A percentile compares a stretch with the other conserved stretches of the same genome.
phyloP scores from a whole-genome alignment of 2,329 filamentous ascomycete genomes.

The Talaromyces funiculosus region DNA sequence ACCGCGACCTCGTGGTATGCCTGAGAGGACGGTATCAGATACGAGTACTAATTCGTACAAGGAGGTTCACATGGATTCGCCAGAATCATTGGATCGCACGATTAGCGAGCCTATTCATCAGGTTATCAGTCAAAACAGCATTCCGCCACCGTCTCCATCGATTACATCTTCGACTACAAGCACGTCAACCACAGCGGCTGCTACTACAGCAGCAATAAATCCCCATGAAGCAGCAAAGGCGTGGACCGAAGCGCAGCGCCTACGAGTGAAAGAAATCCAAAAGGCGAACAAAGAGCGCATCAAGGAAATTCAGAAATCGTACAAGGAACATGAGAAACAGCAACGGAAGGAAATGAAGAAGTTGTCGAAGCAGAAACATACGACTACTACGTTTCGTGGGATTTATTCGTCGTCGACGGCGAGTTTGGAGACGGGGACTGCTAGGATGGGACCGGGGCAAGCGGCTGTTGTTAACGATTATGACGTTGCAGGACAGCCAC shows the following conservation, averaged over 20 bases:
- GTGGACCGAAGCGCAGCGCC: conserved; percentile 13
- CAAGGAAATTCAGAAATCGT: conserved; percentile 8
- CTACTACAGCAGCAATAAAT: not conserved
- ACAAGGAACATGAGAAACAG: conserved; percentile 14
- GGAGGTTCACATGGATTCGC: not conserved
- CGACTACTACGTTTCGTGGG: not conserved
- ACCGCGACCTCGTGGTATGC: not conserved
- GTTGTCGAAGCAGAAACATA: not conserved
- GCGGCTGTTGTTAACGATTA: not conserved
- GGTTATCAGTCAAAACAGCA: not conserved
- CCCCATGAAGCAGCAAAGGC: conserved; percentile 14
- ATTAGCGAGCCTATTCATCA: not conserved
- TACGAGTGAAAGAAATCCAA: conserved; percentile 12
- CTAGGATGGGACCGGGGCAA: not conserved
- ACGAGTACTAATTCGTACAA: not conserved
- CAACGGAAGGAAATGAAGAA: conserved; percentile 11
- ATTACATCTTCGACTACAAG: not conserved
- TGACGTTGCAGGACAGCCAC: not conserved
- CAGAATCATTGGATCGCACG: not conserved
- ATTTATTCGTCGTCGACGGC: not conserved
- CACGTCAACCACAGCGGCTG: not conserved
- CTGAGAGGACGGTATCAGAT: not conserved
- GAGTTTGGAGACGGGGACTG: conserved; percentile 6
- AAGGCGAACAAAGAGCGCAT: conserved; percentile 13
- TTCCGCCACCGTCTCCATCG: not conserved